Conservation (phyloP, 176 grass and related monocot species). For the Saccharum officinarum region DNA sequence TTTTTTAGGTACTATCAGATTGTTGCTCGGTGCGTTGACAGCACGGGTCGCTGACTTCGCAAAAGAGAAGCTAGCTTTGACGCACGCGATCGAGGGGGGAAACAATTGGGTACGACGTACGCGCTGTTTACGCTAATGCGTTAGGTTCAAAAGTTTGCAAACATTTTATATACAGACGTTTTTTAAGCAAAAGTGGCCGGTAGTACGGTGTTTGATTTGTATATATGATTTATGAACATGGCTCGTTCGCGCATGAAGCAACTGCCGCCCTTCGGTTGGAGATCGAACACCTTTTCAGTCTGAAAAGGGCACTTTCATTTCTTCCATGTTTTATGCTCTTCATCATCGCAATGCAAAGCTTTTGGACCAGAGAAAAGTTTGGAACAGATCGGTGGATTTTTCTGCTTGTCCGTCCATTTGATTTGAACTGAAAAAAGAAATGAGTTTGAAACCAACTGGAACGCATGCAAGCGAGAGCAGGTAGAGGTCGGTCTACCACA, state of each 20-base stretch:
- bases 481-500: background rate
- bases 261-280: slow-evolving; percentile 38
- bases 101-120: background rate
- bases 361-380: background rate
- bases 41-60: background rate
- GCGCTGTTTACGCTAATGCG: slow-evolving; percentile 33
- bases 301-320: slow-evolving; percentile 10
- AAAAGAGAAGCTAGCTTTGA: too few relatives aligned
- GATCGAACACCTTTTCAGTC: background rate
- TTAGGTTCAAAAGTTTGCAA: slow-evolving; percentile 35
- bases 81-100: background rate
- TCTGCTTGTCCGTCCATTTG: background rate
- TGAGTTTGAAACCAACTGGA: background rate
- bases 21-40: background rate
- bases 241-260: slow-evolving; percentile 5
- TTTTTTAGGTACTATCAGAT: too few relatives aligned
- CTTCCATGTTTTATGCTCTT: background rate
- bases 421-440: background rate
- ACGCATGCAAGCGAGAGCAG: background rate
- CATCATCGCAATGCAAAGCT: background rate
- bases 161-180: background rate
- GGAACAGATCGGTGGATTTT: background rate
- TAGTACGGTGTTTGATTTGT: background rate
- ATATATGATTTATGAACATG: background rate
- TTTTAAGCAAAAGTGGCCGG: background rate